These are phyloP conservation scores for Aspergillus kassunensis DNA, from an alignment of 495 filamentous ascomycete genomes.

Conservation along the genomic window DNA sequence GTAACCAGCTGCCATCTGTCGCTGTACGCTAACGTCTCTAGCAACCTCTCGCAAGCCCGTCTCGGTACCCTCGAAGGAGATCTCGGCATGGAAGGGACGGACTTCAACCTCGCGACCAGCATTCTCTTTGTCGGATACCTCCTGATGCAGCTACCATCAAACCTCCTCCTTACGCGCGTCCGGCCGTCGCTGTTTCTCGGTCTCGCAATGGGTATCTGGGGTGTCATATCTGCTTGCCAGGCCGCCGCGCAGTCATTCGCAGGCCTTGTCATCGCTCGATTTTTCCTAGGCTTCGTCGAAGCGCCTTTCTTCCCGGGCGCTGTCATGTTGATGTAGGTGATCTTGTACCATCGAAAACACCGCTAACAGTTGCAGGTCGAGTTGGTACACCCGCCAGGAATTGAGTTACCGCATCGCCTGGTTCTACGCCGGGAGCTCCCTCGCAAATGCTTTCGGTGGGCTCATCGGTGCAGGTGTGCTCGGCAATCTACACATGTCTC, in stretches of 20 bases:
- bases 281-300: constrained; percentile 65
- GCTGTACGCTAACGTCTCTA: neutral
- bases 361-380: constrained; percentile 23
- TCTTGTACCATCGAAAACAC: neutral
- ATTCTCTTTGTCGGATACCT: constrained; percentile 69
- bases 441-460: constrained; percentile 62
- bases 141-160: constrained; percentile 56
- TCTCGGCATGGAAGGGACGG: constrained; percentile 41
- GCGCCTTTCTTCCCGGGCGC: constrained; percentile 48
- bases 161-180: constrained; percentile 51
- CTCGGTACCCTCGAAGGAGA: constrained; percentile 46
- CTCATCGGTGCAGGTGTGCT: constrained; percentile 55
- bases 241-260: constrained; percentile 53
- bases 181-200: constrained; percentile 32
- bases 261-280: constrained; percentile 59
- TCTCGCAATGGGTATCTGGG: constrained; percentile 39
- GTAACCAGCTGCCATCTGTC: neutral
- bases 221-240: constrained; percentile 60
- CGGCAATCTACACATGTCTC: constrained; percentile 27
- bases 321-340: constrained; percentile 31
- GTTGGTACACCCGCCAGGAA: constrained; percentile 52
- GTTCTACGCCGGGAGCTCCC: constrained; percentile 58
- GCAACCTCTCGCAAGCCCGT: constrained; percentile 33
- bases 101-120: constrained; percentile 57
- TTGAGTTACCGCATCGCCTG: constrained; percentile 47